A percentile compares a stretch with the other conserved stretches of the same genome.
Evolutionary conservation across 2,329 filamentous ascomycete genomes (phyloP).

Genomic region (Fusarium secorum): DNA sequence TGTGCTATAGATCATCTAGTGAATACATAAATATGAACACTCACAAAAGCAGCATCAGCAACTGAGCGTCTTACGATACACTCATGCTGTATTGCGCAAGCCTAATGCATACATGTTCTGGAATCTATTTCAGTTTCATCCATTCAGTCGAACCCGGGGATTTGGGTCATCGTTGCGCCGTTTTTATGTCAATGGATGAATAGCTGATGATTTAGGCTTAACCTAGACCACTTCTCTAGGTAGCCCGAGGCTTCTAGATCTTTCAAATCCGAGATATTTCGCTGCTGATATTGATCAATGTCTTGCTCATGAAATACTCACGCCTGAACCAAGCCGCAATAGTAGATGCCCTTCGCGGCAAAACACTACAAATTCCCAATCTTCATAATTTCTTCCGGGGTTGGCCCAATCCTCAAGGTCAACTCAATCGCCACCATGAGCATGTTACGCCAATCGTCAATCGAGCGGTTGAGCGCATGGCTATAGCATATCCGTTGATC

Average conservation of each 20-base stretch:
- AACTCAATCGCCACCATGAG: slow-evolving; percentile 36
- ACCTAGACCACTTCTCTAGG: slow-evolving; percentile 4
- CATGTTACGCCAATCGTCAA: slow-evolving; percentile 32
- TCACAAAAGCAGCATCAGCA: not conserved
- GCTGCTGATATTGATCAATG: not conserved
- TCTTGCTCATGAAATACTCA: slow-evolving; percentile 28
- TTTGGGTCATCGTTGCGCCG: not conserved
- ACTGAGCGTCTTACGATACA: not conserved
- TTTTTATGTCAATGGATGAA: not conserved
- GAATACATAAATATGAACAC: not conserved
- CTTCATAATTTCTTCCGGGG: slow-evolving; percentile 35
- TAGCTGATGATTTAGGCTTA: not conserved
- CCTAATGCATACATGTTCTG: not conserved
- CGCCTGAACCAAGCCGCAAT: slow-evolving; percentile 31
- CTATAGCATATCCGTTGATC: slow-evolving; percentile 43
- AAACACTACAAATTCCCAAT: slow-evolving; percentile 41
- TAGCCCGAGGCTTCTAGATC: no score
- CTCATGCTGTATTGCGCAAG: not conserved
- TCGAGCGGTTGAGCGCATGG: slow-evolving; percentile 43
- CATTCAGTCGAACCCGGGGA: not conserved
- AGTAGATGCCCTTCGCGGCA: slow-evolving; percentile 38
- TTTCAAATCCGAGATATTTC: not conserved
- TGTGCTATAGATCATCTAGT: not conserved
- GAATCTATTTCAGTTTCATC: not conserved
- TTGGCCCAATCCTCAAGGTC: slow-evolving; percentile 35